phyloP scores from a whole-genome alignment of 805 yeast genomes.

The Schwanniomyces polymorphus region DNA sequence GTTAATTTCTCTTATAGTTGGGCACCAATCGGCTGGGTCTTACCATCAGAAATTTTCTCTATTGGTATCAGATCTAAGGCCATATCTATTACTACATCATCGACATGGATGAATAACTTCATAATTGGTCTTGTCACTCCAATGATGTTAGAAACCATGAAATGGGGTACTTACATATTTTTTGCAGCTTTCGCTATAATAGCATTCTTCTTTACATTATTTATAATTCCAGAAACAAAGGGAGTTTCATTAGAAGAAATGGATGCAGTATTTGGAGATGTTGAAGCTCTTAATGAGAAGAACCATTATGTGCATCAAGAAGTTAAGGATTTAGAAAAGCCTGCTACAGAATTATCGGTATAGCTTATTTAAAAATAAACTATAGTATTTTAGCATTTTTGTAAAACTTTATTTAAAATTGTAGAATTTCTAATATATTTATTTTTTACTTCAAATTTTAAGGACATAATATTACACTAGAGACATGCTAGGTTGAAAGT shows the following conservation, averaged over 20 bases:
- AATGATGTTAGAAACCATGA: slow-evolving; percentile 24
- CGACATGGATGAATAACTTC: slow-evolving; percentile 38
- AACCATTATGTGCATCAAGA: slow-evolving; percentile 13
- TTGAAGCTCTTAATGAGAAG: slow-evolving; percentile 4
- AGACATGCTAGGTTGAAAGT: no score
- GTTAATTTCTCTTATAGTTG: slow-evolving; percentile 38
- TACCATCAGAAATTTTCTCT: slow-evolving; percentile 36
- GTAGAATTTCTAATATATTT: no score
- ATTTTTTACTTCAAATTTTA: no score
- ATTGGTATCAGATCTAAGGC: slow-evolving; percentile 37
- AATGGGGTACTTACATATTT: slow-evolving; percentile 25
- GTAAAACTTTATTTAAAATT: no score
- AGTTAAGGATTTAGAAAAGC: slow-evolving; percentile 14
- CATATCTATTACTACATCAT: slow-evolving; percentile 31
- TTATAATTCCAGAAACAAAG: slow-evolving; percentile 62
- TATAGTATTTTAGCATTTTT: no score
- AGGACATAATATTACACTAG: no score
- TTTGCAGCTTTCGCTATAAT: slow-evolving; percentile 50
- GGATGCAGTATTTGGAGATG: slow-evolving; percentile 38
- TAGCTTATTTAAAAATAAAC: not conserved
- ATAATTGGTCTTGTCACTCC: slow-evolving; percentile 39
- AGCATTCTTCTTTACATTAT: slow-evolving; percentile 46
- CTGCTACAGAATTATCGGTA: not conserved
- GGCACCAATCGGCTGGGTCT: slow-evolving; percentile 39
- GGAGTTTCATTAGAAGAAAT: slow-evolving; percentile 74